Base-by-base conservation (phyloP, 805 yeast species). In the Torulaspora franciscae region DNA sequence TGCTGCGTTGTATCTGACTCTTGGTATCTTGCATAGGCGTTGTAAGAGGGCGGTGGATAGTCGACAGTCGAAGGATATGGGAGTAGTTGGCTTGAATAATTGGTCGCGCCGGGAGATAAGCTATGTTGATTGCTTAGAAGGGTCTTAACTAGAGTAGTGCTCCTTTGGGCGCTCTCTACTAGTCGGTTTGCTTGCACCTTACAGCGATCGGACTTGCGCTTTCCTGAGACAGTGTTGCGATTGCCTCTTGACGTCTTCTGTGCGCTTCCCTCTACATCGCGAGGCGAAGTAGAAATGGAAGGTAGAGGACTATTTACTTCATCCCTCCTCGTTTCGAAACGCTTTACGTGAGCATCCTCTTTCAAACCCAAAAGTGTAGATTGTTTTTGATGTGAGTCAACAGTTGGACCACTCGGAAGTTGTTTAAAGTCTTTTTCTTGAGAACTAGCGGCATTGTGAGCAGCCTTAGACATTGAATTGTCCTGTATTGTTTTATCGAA, bases 61-160 rank as follows among this genome's bases (percentile, higher is more conserved):
- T 19, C 19, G 15, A 19, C 33, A 14, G 9, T 19, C 14, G 22
- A 14, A 9, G 11, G 9, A 30, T 14, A 30, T 4, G 38, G 17
- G 22, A 19, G 22, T 19, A 5, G 22, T 19, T 19, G 22, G 22
- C 22, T 19, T 19, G 22, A 19, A 19, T 19, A 19, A 4, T 37
- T 8, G 32, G 32, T 17, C 3, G 14, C 19, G 15, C 24, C 8
- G n/a, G 24, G n/a, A 30, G 19, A 4, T n/a, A 7, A 15, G n/a
- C 13, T 6, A 7, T 23, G 6, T 3, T 10, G 15, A 8, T 37
- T 40, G 9, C 55, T 50, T 9, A 48, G 44, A 26, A 50, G 39
- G 2, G 50, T 44, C 17, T 49, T 49, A 13, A 56, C 45, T 17
- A 52, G 30, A 11, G 29, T 43, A 19, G 55, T 42, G 33, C 49